phyloP scores from a whole-genome alignment of 148 eudicot species.

The Hydrangea macrophylla region DNA sequence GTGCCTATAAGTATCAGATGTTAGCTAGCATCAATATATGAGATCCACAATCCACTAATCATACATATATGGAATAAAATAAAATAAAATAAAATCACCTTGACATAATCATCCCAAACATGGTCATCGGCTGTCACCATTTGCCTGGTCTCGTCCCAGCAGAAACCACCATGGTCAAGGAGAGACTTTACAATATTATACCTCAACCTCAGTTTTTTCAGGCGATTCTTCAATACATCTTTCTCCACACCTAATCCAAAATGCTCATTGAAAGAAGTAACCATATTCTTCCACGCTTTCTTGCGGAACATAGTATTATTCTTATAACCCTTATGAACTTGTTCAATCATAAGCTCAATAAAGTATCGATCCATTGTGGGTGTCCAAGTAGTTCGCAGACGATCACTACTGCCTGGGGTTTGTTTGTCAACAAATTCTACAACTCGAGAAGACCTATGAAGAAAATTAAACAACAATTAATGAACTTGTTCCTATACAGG shows the following conservation, averaged over 20 bases:
- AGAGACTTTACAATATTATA: not conserved
- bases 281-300: constrained; percentile 1
- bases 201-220: not conserved
- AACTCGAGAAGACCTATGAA: not conserved
- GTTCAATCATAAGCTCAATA: not conserved
- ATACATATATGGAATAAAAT: no score
- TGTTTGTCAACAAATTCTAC: not conserved
- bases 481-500: not conserved
- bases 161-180: not conserved
- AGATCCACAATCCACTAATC: not conserved
- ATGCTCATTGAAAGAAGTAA: not conserved
- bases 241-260: not conserved
- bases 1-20: not conserved
- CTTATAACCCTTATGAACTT: not conserved
- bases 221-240: not conserved
- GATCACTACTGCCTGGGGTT: not conserved
- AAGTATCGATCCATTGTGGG: constrained; percentile 1
- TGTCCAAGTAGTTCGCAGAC: not conserved
- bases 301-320: not conserved
- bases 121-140: not conserved
- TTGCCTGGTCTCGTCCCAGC: constrained; percentile 3
- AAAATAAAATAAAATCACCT: not conserved
- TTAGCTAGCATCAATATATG: not conserved
- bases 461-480: not conserved
- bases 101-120: constrained; percentile 1